Percentiles rank a stretch among this genome's conserved stretches.
These are phyloP conservation scores for Cladorrhinum sp. DNA, from an alignment of 2,329 filamentous ascomycete genomes.

Conservation along the genomic window DNA sequence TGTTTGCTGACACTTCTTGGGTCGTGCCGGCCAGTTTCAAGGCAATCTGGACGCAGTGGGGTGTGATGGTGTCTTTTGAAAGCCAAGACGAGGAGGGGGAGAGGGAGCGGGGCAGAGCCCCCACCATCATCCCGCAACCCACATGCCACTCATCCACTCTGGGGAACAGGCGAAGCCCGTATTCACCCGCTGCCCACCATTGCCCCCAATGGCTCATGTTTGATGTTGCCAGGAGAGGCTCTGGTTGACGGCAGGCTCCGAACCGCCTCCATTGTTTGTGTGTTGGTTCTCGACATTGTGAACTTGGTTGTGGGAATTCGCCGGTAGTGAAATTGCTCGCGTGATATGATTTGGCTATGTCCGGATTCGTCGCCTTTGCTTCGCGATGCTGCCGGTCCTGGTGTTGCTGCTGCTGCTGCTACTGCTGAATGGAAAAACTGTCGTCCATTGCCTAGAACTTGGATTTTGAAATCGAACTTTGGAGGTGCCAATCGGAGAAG, in stretches of 20 bases:
- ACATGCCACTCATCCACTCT: slow-evolving; percentile 7
- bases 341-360: not conserved
- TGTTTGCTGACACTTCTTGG: slow-evolving; percentile 5
- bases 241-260: not conserved
- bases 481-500: not conserved
- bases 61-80: not conserved
- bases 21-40: not conserved
- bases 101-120: not conserved
- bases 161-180: not conserved
- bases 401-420: not conserved
- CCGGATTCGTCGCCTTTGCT: not conserved
- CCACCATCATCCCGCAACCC: slow-evolving; percentile 8
- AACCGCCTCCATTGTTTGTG: not conserved
- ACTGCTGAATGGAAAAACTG: not conserved
- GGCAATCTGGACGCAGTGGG: slow-evolving; percentile 5
- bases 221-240: not conserved
- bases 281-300: not conserved
- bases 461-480: not conserved
- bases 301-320: not conserved
- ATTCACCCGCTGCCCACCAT: not conserved
- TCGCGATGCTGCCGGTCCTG: not conserved
- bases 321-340: not conserved
- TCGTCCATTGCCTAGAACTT: not conserved
- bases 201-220: not conserved
- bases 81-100: not conserved